These are phyloP conservation scores for Hyphopichia wangnamkhiaoensis DNA, from an alignment of 1,139 yeast species.

Conservation along the genomic window DNA sequence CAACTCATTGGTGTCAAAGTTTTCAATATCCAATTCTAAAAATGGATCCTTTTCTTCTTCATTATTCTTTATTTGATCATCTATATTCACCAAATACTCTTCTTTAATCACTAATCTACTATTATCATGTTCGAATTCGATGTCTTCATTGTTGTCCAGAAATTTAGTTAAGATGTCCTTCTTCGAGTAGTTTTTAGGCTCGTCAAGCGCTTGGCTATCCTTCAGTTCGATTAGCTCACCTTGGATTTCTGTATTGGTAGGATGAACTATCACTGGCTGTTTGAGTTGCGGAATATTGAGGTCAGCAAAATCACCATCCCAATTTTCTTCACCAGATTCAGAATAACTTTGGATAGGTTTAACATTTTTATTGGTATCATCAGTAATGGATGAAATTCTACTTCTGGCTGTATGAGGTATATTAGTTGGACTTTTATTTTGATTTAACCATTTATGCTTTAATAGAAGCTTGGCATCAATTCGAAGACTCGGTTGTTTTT, in stretches of 20 bases:
- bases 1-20: constrained; percentile 45
- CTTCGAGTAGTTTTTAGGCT: constrained; percentile 19
- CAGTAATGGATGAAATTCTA: neutral
- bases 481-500: constrained; percentile 67
- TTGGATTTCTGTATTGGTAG: too few species aligned
- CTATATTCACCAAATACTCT: neutral
- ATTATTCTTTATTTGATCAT: constrained; percentile 7
- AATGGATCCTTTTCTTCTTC: constrained; percentile 41
- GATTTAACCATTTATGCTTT: constrained; percentile 63
- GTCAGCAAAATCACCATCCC: constrained; percentile 37
- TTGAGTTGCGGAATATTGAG: constrained; percentile 13
- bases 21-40: constrained; percentile 39
- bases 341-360: constrained; percentile 27
- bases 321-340: constrained; percentile 33
- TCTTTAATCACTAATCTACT: constrained; percentile 1
- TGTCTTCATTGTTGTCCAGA: constrained; percentile 26
- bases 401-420: neutral
- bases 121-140: constrained; percentile 15
- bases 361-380: constrained; percentile 12
- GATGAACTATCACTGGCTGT: neutral
- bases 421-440: constrained; percentile 6
- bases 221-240: too few species aligned
- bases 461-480: constrained; percentile 56
- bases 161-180: constrained; percentile 32
- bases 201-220: too few species aligned